phyloP scores from a whole-genome alignment of 345 rosid species.

The Rhodomyrtus tomentosa region DNA sequence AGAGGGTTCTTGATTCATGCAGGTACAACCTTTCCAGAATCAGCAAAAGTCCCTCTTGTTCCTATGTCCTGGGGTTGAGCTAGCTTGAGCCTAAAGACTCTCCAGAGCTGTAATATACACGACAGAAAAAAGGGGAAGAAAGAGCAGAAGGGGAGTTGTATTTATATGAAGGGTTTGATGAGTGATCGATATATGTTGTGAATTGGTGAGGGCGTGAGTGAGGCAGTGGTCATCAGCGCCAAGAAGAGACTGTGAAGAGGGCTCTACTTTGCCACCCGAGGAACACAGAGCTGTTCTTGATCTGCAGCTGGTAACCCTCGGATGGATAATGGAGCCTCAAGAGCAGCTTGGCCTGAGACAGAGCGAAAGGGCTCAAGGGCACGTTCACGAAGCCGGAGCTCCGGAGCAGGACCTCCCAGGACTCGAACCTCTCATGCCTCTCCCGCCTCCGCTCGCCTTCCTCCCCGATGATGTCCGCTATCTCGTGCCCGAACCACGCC shows the following conservation, averaged over 20 bases:
- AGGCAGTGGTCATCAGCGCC: slow-evolving; percentile 29
- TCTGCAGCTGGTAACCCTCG: slow-evolving; percentile 80
- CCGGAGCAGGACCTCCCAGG: slow-evolving; percentile 65
- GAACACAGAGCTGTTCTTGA: slow-evolving; percentile 46
- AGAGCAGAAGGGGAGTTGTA: not conserved
- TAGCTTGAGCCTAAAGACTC: not conserved
- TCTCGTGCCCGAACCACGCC: slow-evolving; percentile 84
- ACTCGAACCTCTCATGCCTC: slow-evolving; percentile 49
- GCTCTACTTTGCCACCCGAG: slow-evolving; percentile 81
- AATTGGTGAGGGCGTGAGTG: not conserved
- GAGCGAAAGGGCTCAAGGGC: slow-evolving; percentile 66
- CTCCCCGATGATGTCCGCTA: slow-evolving; percentile 53
- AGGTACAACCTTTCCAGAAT: not conserved
- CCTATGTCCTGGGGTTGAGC: not conserved
- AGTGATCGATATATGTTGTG: not conserved
- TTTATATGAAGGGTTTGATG: not conserved
- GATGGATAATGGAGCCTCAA: slow-evolving; percentile 91
- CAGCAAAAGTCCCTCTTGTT: not conserved
- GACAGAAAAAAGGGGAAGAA: not conserved
- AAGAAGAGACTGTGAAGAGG: slow-evolving; percentile 90
- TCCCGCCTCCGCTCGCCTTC: slow-evolving; percentile 54
- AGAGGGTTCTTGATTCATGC: not conserved
- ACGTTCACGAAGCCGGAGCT: slow-evolving; percentile 59
- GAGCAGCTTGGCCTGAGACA: slow-evolving; percentile 89
- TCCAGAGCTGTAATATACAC: not conserved